Conservation (phyloP, 805 yeast species). For the Pichia kluyveri region DNA sequence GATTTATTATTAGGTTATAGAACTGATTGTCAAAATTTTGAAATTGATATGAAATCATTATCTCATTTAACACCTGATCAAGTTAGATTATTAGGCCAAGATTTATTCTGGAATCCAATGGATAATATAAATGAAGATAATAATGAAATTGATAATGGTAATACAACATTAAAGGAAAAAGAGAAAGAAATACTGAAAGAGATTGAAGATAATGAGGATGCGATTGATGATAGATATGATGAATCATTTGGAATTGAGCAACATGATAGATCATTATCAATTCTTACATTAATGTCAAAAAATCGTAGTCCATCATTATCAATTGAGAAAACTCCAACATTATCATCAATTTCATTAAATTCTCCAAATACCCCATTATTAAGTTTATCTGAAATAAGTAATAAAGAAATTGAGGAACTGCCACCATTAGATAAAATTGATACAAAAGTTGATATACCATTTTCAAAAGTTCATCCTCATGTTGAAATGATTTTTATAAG, state of each 20-base stretch:
- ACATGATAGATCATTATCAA: slow-evolving; percentile 23
- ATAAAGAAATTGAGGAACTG: neutral
- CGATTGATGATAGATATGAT: slow-evolving; percentile 1
- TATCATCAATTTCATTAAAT: slow-evolving; percentile 13
- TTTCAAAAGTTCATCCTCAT: slow-evolving; percentile 63
- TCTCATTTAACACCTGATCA: slow-evolving; percentile 15
- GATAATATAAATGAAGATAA: slow-evolving; percentile 6
- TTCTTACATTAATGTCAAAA: slow-evolving; percentile 20
- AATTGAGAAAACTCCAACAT: slow-evolving; percentile 21
- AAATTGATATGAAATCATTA: slow-evolving; percentile 19
- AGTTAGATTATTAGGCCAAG: slow-evolving; percentile 39
- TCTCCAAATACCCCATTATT: slow-evolving; percentile 10
- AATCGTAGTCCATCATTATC: slow-evolving; percentile 15
- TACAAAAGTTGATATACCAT: slow-evolving; percentile 32
- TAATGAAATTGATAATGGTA: neutral
- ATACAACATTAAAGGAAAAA: neutral
- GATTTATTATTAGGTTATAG: slow-evolving; percentile 79
- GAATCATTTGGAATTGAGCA: neutral
- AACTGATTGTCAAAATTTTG: slow-evolving; percentile 22
- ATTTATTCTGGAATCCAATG: slow-evolving; percentile 49
- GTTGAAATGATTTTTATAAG: slow-evolving; percentile 67
- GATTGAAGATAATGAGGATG: neutral
- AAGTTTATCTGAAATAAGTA: neutral
- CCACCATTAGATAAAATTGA: slow-evolving; percentile 17
- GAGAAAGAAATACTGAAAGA: neutral